Evolutionary conservation across 768 basidiomycete species (phyloP).

Genomic region (Amanita brunnescens): DNA sequence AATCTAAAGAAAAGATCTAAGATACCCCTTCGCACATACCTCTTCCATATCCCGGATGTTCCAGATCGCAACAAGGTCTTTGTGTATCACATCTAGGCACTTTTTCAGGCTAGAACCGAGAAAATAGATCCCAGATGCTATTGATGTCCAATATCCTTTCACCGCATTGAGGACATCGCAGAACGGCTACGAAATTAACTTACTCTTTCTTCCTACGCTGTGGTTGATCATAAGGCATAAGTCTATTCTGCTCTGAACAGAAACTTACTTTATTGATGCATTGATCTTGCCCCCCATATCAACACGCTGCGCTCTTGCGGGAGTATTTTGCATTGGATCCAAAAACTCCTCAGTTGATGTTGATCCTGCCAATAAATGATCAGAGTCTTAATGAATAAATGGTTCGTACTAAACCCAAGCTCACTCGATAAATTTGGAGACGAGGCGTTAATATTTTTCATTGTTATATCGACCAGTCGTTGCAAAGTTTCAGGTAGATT

Average conservation of each 20-base stretch:
- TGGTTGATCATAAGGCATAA: neutral
- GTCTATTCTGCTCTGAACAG: neutral
- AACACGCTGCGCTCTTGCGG: neutral
- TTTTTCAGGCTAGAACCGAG: neutral
- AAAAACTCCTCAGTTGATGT: neutral
- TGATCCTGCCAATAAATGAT: neutral
- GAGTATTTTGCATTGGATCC: neutral
- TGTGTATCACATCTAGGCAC: neutral
- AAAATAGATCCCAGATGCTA: neutral
- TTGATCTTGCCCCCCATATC: neutral
- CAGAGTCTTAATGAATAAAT: neutral
- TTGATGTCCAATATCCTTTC: neutral
- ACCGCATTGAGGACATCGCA: neutral
- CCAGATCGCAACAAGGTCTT: conserved; percentile 2
- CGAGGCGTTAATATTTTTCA: neutral
- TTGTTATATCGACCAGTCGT: too few relatives aligned
- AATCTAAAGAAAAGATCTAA: neutral
- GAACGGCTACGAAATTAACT: too few relatives aligned
- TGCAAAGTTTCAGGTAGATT: neutral
- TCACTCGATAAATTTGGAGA: neutral
- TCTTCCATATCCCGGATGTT: neutral
- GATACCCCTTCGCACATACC: neutral
- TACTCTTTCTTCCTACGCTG: conserved; percentile 1
- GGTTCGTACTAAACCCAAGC: too few relatives aligned
- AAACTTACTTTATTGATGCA: neutral